Evolutionary conservation across 345 rosid genomes (phyloP).

Genomic region (Populus euphratica): DNA sequence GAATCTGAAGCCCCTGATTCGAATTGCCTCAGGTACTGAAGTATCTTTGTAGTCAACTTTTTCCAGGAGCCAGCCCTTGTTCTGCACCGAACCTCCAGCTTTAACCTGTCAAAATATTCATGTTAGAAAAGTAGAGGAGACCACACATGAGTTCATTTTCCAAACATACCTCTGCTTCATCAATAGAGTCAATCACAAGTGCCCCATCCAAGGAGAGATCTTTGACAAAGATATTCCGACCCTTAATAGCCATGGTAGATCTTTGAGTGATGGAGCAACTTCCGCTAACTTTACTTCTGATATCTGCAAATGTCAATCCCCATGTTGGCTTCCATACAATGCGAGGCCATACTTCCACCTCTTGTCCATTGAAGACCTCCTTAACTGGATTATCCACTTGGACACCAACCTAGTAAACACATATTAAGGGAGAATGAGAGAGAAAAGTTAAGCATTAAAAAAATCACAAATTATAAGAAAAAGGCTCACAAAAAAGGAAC

Average conservation of each 20-base stretch:
- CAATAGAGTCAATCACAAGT: conserved; percentile 58
- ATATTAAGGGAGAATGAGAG: conserved; percentile 13
- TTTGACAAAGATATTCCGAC: conserved; percentile 48
- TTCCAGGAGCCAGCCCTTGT: conserved; percentile 82
- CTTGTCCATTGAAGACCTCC: conserved; percentile 75
- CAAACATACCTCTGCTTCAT: conserved; percentile 69
- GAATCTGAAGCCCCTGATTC: conserved; percentile 76
- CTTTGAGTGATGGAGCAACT: conserved; percentile 62
- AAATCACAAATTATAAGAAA: not conserved
- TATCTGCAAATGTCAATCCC: conserved; percentile 72
- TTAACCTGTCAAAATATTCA: conserved; percentile 45
- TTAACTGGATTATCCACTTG: conserved; percentile 60
- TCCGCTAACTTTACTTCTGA: conserved; percentile 59
- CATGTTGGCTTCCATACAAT: conserved; percentile 84
- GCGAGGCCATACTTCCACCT: conserved; percentile 91
- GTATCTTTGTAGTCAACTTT: conserved; percentile 64
- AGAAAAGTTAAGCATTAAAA: not conserved
- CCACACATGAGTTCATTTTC: not conserved
- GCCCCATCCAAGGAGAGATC: conserved; percentile 80
- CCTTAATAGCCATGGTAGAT: conserved; percentile 70
- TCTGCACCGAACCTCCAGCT: conserved; percentile 59
- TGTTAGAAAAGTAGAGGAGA: not conserved
- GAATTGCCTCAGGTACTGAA: conserved; percentile 65
- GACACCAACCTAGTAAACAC: conserved; percentile 59
- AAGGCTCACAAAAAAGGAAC: conserved; percentile 15